Evolutionary conservation across 441 rosid genomes (phyloP).

Genomic region (Erodium texanum): DNA sequence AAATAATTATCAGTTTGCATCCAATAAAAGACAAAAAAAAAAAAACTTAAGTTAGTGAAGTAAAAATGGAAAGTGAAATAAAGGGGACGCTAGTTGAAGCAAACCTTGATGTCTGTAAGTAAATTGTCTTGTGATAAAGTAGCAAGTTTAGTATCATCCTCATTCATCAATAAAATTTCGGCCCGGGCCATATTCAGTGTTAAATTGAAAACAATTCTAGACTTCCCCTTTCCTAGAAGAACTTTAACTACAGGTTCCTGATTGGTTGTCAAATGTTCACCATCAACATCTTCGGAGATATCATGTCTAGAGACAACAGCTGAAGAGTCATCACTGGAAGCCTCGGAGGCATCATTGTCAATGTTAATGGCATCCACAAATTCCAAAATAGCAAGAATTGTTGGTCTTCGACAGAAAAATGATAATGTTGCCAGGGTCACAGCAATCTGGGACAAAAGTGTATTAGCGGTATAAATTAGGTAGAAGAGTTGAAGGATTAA

Average conservation of each 20-base stretch:
- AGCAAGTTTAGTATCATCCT: slow-evolving; percentile 79
- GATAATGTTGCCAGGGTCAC: slow-evolving; percentile 82
- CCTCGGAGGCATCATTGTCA: slow-evolving; percentile 55
- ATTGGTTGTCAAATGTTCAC: slow-evolving; percentile 21
- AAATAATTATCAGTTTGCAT: slow-evolving; percentile 18
- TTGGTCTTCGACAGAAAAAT: slow-evolving; percentile 92
- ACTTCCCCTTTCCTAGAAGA: slow-evolving; percentile 92
- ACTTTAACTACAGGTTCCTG: slow-evolving; percentile 72
- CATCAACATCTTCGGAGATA: slow-evolving; percentile 32
- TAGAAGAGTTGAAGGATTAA: neutral
- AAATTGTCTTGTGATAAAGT: slow-evolving; percentile 87
- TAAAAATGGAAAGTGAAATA: slow-evolving; percentile 5
- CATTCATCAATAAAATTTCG: slow-evolving; percentile 86
- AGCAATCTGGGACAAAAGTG: slow-evolving; percentile 48
- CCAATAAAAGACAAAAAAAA: slow-evolving; percentile 9
- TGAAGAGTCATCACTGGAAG: slow-evolving; percentile 51
- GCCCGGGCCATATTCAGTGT: slow-evolving; percentile 86
- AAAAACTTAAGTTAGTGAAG: neutral
- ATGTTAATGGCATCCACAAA: slow-evolving; percentile 66
- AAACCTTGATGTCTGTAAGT: slow-evolving; percentile 83
- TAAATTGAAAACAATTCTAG: slow-evolving; percentile 71
- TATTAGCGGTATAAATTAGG: slow-evolving; percentile 9
- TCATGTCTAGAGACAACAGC: slow-evolving; percentile 35
- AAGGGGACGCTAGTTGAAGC: slow-evolving; percentile 17
- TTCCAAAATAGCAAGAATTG: slow-evolving; percentile 89